A percentile compares a stretch with the other conserved stretches of the same genome.
Conservation (phyloP, 768 basidiomycete species). For the Leccinum barrowsii region DNA sequence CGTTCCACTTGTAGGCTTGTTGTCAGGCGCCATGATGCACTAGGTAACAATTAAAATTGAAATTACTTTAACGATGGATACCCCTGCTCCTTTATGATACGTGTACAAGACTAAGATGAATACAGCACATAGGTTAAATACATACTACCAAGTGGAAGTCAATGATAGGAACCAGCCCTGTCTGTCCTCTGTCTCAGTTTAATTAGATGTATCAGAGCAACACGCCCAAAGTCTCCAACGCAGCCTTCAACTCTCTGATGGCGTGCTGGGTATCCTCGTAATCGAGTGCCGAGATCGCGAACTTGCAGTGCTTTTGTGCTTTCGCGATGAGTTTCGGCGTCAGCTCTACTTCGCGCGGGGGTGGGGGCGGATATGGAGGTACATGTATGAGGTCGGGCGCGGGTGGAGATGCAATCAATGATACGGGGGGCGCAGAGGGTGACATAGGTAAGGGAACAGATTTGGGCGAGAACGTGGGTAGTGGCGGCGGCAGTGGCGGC, state of each 20-base stretch:
- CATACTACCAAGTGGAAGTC: no score
- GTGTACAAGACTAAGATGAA: no score
- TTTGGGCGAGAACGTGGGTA: slow-evolving; percentile 11
- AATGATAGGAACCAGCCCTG: slow-evolving; percentile 3
- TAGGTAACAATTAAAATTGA: no score
- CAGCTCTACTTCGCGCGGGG: slow-evolving; percentile 39
- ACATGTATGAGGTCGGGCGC: slow-evolving; percentile 6
- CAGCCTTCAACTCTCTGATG: slow-evolving; percentile 73
- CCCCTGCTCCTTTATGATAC: no score
- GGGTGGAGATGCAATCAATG: background rate
- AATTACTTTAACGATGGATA: no score
- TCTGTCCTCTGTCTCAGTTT: background rate
- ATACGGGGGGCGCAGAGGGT: background rate
- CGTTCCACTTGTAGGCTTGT: no score
- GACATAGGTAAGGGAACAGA: slow-evolving; percentile 21
- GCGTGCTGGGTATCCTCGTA: slow-evolving; percentile 76
- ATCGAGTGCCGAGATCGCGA: slow-evolving; percentile 90
- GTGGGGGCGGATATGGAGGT: slow-evolving; percentile 22
- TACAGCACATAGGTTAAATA: no score
- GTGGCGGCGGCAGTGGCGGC: slow-evolving; percentile 19
- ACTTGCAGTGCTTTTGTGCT: slow-evolving; percentile 79
- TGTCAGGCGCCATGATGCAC: no score
- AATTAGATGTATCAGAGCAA: slow-evolving; percentile 23
- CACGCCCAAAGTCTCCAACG: slow-evolving; percentile 64
- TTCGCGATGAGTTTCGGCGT: slow-evolving; percentile 69